Conservation (phyloP, 129 eudicot species). For the Chrysanthemum makinoi region DNA sequence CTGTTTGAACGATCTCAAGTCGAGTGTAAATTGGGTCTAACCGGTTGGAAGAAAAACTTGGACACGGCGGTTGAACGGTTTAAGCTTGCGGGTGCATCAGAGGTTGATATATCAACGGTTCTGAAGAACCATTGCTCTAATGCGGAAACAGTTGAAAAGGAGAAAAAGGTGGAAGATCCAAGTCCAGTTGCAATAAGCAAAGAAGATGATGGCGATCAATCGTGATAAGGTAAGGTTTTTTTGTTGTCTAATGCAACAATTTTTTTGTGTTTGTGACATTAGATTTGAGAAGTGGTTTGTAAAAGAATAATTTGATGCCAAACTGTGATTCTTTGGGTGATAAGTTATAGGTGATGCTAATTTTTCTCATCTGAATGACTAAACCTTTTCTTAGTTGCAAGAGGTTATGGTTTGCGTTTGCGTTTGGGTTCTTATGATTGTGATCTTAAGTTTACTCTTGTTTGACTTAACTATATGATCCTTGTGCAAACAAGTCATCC, state of each 20-base stretch:
- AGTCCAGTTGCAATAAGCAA: conserved; percentile 20
- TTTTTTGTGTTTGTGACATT: conserved; percentile 28
- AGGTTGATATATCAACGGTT: conserved; percentile 78
- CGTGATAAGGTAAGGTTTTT: conserved; percentile 21
- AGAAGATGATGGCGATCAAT: conserved; percentile 28
- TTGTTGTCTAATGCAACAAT: conserved; percentile 18
- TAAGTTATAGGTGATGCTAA: conserved; percentile 33
- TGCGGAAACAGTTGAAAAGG: conserved; percentile 48
- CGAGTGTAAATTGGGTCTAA: conserved; percentile 65
- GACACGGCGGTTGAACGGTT: conserved; percentile 81
- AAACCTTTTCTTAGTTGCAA: conserved; percentile 5
- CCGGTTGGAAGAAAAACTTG: conserved; percentile 74
- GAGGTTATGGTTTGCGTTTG: conserved; percentile 15
- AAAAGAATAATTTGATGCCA: conserved; percentile 26
- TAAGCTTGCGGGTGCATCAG: conserved; percentile 95
- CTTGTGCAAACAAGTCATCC: too few species aligned
- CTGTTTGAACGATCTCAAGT: conserved; percentile 95
- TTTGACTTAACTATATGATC: too few species aligned
- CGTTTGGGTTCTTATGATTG: background rate
- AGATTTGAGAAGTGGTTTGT: conserved; percentile 32
- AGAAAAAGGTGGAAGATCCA: conserved; percentile 39
- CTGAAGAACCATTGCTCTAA: conserved; percentile 81
- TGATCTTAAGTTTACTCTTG: too few species aligned
- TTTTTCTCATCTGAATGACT: conserved; percentile 9
- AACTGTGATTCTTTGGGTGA: conserved; percentile 31